Base-by-base conservation (phyloP, 2,329 filamentous ascomycete species). In the Geosmithia morbida region DNA sequence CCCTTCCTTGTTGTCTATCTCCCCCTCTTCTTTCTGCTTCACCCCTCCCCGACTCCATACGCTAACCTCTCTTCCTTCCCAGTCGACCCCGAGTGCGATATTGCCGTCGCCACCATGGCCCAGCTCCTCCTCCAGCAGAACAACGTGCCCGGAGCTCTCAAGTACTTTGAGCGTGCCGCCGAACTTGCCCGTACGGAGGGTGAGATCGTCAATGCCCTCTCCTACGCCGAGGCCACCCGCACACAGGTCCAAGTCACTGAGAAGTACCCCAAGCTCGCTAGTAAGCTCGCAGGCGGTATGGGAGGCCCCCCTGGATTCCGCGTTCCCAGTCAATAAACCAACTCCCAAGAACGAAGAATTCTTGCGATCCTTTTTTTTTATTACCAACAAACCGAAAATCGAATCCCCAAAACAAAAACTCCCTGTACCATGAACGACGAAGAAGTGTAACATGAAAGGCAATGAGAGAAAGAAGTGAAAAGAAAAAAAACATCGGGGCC, bases 31-130 rank as follows among this genome's bases (percentile, higher is more conserved):
- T 13, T 11, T 13, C 3, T 37, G 33, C 13, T 16, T 13, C 13
- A 11, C 18, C 44, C 4, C 8, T 26, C 8, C 8, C 4, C 22
- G 22, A n/a, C n/a, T 26, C 22, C 22, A 52, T 52, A n/a, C n/a
- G 47, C 68, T 72, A 59, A 73, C 58, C 5, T 64, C 54, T 48
- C 16, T 13, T 16, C 33, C 33, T 37, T 11, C 22, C 41, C 56
- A 95, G 89, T 98, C 63, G 92, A 98, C 59, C 92, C 92, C 22
- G 92, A 98, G 65, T 98, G 92, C 62, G 92, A 98, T 59, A 98
- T 98, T 60, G 92, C 92, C 41, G 92, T 98, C 41, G 92, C 92
- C 47, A 98, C 92, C 48, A 96, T 98, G 87, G 92, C 92, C 11
- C 92, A 98, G 67, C 79, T 98, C 41, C 81, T 98, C 46, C 78